Evolutionary conservation across 768 basidiomycete species (phyloP), one percentile per base, ranked within the genome.

Genomic region (Agaricus subrufescens): DNA sequence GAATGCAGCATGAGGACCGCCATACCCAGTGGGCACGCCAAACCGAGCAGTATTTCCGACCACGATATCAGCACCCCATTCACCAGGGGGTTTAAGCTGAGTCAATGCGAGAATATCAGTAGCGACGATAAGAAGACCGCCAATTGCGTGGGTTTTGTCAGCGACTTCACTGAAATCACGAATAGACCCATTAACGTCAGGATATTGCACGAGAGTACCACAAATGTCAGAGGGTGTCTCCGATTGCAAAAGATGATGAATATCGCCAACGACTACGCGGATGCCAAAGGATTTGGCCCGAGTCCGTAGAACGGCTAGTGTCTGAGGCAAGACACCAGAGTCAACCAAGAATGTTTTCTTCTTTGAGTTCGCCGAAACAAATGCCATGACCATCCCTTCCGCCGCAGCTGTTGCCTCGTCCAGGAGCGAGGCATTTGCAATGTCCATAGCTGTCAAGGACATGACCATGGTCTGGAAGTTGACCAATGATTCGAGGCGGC

Each of bases 11-110:
- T 99, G 96, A 19, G 96, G 96, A 14, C 96, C 96, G 52, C 96
- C 96, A 69, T 94, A 97, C n/a, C 96, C 96, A 45, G 87, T 82
- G 19, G 96, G 95, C 14, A 99, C 96, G 66, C 97, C 97, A 65
- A 99, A 99, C 15, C 97, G 85, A 30, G 90, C 96, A 14, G 94
- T 93, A 69, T 96, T 98, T 39, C 97, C 97, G 45, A 96, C 76
- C 7, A 92, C 95, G 60, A 98, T 84, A 69, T 99, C 96, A 30
- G 94, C 95, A 50, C 96, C 96, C 94, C 96, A 98, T 77, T 98
- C 97, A 55, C 97, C 96, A 12, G 96, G 96, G 29, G 96, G 92
- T 63, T 91, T 93, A 57, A 99, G 78, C 78, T 94, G 79, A 2
- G 94, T 93, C 68, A 98, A 76, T 1, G 96, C 93, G 40, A 99